Base-by-base conservation (phyloP, 495 filamentous ascomycete species). In the Penicillium bialowiezense region DNA sequence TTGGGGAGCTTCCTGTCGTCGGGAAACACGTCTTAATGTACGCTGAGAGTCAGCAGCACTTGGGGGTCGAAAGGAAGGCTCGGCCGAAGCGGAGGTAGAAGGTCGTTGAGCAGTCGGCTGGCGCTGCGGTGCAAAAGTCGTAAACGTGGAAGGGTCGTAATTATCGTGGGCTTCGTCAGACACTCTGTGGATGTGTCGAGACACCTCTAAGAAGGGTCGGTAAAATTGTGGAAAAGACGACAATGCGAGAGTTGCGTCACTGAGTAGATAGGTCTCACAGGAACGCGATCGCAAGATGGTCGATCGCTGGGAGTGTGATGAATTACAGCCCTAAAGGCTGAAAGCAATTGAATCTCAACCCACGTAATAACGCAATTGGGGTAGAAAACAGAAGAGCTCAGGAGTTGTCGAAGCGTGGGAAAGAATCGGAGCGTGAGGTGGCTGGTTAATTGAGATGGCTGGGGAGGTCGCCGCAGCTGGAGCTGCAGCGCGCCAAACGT, bases 141-240 rank as follows among this genome's bases (percentile, higher is more conserved):
- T 77, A 60, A 76, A 65, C 35, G 70, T 65, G 42, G 63, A 45
- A 42, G 61, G 70, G 70, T 81, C 77, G 80, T 82, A 45, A 72
- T 66, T 48, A 62, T 84, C 81, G 82, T 85, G 67, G 67, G 70
- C 66, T 69, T 84, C 82, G 81, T 85, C 57, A 80, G 67, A 64
- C 33, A 65, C 56, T 62, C 57, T 55, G 50, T 41, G 54, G 55
- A 50, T 56, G 57, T 63, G 58, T 59, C 58, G 64, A 76, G 69
- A 67, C 72, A 76, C 72, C 45, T 65, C 70, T 68, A 65, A 55
- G 34, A 59, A 52, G 47, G 51, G 52, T 34, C 26, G 49, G 58
- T 52, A 15, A 24, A 46, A 56, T n/a, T 46, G 44, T 23, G 57
- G 43, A 56, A 56, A 47, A 41, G 56, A 59, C 33, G 62, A 68